Conservation (phyloP, 2,329 filamentous ascomycete genomes). For the Colletotrichum incanum region DNA sequence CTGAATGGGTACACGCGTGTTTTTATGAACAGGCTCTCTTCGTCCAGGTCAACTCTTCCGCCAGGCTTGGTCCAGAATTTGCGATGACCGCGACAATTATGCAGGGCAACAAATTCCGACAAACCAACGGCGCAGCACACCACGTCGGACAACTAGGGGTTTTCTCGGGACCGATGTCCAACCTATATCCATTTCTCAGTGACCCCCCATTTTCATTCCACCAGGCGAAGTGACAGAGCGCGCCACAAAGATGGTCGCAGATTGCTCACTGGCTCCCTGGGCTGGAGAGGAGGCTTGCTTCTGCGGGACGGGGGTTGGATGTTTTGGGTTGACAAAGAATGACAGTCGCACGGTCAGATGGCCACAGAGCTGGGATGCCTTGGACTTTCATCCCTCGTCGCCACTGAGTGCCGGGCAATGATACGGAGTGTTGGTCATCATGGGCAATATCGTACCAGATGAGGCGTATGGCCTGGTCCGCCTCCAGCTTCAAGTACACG, state of each 20-base stretch:
- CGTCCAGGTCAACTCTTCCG: neutral
- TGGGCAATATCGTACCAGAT: neutral
- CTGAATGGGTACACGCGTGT: neutral
- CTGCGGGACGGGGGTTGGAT: neutral
- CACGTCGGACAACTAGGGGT: neutral
- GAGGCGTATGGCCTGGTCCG: neutral
- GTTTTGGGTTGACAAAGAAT: constrained; percentile 13
- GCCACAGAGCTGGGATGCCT: neutral
- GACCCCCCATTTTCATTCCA: neutral
- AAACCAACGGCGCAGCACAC: neutral
- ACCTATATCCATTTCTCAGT: neutral
- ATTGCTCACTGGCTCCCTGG: neutral
- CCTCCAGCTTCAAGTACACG: neutral
- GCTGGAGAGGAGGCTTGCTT: neutral
- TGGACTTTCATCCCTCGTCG: neutral
- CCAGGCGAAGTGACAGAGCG: neutral
- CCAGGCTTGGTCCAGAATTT: neutral
- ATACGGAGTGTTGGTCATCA: neutral
- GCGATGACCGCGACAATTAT: neutral
- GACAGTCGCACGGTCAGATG: constrained; percentile 9
- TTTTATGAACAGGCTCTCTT: neutral
- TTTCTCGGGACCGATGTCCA: neutral
- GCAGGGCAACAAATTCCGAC: no score
- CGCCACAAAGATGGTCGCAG: neutral
- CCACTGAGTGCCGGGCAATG: neutral